Evolutionary conservation across 768 basidiomycete genomes (phyloP).

Genomic region (Xerocomus brunneocitrinus): DNA sequence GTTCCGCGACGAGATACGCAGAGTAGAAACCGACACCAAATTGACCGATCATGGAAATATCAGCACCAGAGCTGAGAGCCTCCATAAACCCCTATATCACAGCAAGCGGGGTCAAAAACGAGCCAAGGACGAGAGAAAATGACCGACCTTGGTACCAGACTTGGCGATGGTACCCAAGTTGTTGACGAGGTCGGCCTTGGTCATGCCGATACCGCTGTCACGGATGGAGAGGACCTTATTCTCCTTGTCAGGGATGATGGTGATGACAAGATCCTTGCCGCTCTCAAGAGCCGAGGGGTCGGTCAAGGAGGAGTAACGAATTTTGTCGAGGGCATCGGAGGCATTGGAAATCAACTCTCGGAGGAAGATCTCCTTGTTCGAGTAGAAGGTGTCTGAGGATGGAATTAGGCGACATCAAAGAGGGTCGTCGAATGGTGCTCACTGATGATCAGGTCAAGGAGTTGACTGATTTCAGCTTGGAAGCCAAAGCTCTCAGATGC

Average conservation of each 20-base stretch:
- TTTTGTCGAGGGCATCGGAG: constrained; percentile 99
- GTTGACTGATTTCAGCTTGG: constrained; percentile 99
- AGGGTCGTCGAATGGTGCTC: constrained; percentile 27
- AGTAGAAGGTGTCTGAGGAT: constrained; percentile 92
- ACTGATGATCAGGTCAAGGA: constrained; percentile 99
- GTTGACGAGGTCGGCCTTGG: constrained; percentile 99
- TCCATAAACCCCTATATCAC: constrained; percentile 94
- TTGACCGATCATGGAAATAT: constrained; percentile 96
- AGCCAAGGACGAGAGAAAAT: background rate
- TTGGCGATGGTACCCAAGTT: constrained; percentile 96
- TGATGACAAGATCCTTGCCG: constrained; percentile 91
- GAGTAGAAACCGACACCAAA: constrained; percentile 99
- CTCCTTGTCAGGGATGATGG: constrained; percentile 94
- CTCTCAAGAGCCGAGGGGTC: constrained; percentile 86
- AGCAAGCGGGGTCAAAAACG: constrained; percentile 7
- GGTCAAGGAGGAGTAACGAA: constrained; percentile 94
- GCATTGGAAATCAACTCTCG: constrained; percentile 96
- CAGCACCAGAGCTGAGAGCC: constrained; percentile 84
- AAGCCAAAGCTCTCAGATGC: constrained; percentile 88
- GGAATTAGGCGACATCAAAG: constrained; percentile 4
- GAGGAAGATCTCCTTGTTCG: constrained; percentile 99
- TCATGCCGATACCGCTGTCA: constrained; percentile 98
- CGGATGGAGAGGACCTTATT: constrained; percentile 87
- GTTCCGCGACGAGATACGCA: constrained; percentile 97
- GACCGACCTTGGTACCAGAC: constrained; percentile 81